Percentiles rank a stretch among this genome's conserved stretches.
These are phyloP conservation scores for Scutellaria galericulata DNA, from an alignment of 257 asterid genomes.

Conservation along the genomic window DNA sequence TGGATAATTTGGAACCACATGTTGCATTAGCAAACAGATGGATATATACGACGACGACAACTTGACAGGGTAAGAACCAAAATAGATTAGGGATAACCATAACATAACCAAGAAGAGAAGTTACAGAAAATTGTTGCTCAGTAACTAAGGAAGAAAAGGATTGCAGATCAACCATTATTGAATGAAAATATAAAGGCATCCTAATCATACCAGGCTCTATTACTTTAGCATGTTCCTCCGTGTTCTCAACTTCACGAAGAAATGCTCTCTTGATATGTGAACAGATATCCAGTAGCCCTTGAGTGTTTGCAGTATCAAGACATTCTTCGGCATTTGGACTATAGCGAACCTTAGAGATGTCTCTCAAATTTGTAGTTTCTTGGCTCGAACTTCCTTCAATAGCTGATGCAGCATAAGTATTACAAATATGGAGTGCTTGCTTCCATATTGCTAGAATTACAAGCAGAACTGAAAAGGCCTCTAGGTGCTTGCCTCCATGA, in stretches of 20 bases:
- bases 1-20: not conserved
- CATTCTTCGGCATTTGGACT: slow-evolving; percentile 44
- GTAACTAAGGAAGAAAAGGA: not conserved
- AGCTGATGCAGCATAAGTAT: slow-evolving; percentile 79
- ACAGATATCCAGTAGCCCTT: slow-evolving; percentile 50
- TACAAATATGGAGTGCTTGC: slow-evolving; percentile 90
- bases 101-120: slow-evolving; percentile 15
- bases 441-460: slow-evolving; percentile 95
- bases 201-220: slow-evolving; percentile 71
- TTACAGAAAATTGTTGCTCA: not conserved
- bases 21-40: not conserved
- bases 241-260: slow-evolving; percentile 75
- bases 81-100: not conserved
- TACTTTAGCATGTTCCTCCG: slow-evolving; percentile 77
- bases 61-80: not conserved
- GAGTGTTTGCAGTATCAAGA: slow-evolving; percentile 43
- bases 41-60: not conserved
- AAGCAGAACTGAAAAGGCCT: slow-evolving; percentile 90
- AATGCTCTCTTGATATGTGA: slow-evolving; percentile 72
- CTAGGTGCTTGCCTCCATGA: slow-evolving; percentile 68
- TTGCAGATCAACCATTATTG: not conserved
- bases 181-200: slow-evolving; percentile 17
- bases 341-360: slow-evolving; percentile 44
- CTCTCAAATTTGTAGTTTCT: slow-evolving; percentile 50
- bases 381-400: slow-evolving; percentile 64